phyloP scores from a whole-genome alignment of 2,329 filamentous ascomycete genomes.

The Claviceps spartinae region DNA sequence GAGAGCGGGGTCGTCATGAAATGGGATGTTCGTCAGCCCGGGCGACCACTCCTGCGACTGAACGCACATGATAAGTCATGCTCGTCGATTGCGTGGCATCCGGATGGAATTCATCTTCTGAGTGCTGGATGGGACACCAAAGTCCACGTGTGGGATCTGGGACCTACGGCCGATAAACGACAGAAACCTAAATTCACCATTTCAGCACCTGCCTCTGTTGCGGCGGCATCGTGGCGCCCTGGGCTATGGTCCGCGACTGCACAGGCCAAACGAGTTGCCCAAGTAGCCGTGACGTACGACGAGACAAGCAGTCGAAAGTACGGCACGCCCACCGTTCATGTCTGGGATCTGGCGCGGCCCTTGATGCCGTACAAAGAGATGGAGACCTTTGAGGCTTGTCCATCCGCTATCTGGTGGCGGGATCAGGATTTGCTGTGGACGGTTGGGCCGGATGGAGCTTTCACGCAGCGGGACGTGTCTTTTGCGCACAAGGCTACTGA shows the following conservation, averaged over 20 bases:
- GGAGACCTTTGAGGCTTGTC: conserved; percentile 44
- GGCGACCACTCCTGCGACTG: conserved; percentile 41
- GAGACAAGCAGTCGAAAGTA: conserved; percentile 39
- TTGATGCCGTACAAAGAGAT: conserved; percentile 55
- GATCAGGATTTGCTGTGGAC: conserved; percentile 54
- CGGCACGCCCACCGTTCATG: conserved; percentile 45
- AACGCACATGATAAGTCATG: conserved; percentile 48
- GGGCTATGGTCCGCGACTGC: conserved; percentile 52
- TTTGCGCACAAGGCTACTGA: conserved; percentile 51
- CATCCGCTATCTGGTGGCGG: conserved; percentile 47
- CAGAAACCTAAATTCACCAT: conserved; percentile 53
- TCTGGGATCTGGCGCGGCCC: conserved; percentile 56
- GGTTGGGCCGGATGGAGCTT: conserved; percentile 45
- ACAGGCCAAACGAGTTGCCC: conserved; percentile 44
- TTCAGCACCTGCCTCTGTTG: conserved; percentile 45
- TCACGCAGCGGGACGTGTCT: conserved; percentile 51
- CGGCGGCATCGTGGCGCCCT: conserved; percentile 48
- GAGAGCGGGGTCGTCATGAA: conserved; percentile 49
- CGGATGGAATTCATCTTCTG: conserved; percentile 51
- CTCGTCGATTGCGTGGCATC: conserved; percentile 51
- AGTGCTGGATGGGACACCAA: conserved; percentile 49
- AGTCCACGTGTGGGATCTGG: conserved; percentile 53
- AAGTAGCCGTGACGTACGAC: conserved; percentile 49
- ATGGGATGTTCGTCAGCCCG: conserved; percentile 47
- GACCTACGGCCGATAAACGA: conserved; percentile 43